Conservation (phyloP, 371 early-diverging fungal species). For the Mortierella sp. region DNA sequence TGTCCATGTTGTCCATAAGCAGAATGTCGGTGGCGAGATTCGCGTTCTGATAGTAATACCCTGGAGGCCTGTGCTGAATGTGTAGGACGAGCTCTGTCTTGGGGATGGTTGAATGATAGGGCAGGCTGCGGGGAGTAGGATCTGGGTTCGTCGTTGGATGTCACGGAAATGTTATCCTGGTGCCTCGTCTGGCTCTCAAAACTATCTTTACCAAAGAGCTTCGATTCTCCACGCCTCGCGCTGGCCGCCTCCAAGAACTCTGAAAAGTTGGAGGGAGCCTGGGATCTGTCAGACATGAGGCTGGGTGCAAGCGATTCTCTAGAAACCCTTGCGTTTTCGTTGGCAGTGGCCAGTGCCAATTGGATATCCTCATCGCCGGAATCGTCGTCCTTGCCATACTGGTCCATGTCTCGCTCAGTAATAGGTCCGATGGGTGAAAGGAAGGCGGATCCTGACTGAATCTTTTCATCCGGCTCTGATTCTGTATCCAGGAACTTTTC, state of each 20-base stretch:
- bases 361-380: conserved; percentile 36
- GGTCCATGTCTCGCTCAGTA: conserved; percentile 23
- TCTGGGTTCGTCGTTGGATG: conserved; percentile 9
- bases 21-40: conserved; percentile 6
- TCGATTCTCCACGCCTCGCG: conserved; percentile 34
- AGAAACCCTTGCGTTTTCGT: conserved; percentile 10
- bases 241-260: conserved; percentile 47
- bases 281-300: conserved; percentile 22
- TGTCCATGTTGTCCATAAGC: not conserved
- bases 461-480: conserved; percentile 20
- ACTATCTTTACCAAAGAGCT: conserved; percentile 46
- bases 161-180: conserved; percentile 9
- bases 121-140: conserved; percentile 7
- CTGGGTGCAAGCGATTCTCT: conserved; percentile 40
- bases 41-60: conserved; percentile 10
- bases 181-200: conserved; percentile 20
- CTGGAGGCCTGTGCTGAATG: conserved; percentile 14
- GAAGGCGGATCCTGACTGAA: conserved; percentile 46
- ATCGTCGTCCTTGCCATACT: conserved; percentile 27
- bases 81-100: conserved; percentile 11
- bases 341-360: conserved; percentile 12
- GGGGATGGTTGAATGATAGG: not conserved
- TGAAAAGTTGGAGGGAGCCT: conserved; percentile 38
- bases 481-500: conserved; percentile 37
- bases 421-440: conserved; percentile 39